Evolutionary conservation across 2,329 filamentous ascomycete species (phyloP).

Genomic region (Diaporthe vaccinii): DNA sequence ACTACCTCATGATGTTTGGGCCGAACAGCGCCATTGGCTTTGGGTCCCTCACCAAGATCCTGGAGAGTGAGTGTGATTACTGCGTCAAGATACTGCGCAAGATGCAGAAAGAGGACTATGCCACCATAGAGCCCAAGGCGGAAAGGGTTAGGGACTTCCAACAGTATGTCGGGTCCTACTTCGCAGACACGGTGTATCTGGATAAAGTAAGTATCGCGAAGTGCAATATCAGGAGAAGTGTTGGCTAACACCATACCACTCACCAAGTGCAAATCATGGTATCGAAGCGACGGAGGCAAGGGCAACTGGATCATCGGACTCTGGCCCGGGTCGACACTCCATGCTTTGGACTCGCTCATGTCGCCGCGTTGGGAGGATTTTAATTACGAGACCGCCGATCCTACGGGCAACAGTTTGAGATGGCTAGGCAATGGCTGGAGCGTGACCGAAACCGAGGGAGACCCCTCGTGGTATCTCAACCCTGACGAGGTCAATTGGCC

Average conservation of each 20-base stretch:
- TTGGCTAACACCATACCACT: neutral
- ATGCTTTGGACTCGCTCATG: constrained; percentile 57
- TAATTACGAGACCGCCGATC: constrained; percentile 53
- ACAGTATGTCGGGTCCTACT: constrained; percentile 61
- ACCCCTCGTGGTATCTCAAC: constrained; percentile 58
- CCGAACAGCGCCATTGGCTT: constrained; percentile 63
- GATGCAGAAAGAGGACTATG: constrained; percentile 61
- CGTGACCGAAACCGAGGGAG: constrained; percentile 52
- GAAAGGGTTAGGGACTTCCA: constrained; percentile 62
- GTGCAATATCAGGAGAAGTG: neutral
- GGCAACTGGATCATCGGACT: constrained; percentile 57
- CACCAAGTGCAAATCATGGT: constrained; percentile 64
- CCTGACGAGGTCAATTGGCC: constrained; percentile 54
- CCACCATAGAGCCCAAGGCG: constrained; percentile 57
- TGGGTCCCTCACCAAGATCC: constrained; percentile 60
- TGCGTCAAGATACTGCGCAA: constrained; percentile 61
- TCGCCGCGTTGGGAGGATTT: constrained; percentile 62
- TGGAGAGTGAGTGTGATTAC: constrained; percentile 64
- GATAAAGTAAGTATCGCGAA: constrained; percentile 46
- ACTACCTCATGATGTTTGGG: constrained; percentile 63
- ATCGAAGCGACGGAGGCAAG: constrained; percentile 59
- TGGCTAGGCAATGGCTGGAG: constrained; percentile 61
- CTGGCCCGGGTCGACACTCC: constrained; percentile 61
- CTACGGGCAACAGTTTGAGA: constrained; percentile 50
- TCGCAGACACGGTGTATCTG: constrained; percentile 62